phyloP scores from a whole-genome alignment of 2,329 filamentous ascomycete species.

The Colletotrichum sp. region DNA sequence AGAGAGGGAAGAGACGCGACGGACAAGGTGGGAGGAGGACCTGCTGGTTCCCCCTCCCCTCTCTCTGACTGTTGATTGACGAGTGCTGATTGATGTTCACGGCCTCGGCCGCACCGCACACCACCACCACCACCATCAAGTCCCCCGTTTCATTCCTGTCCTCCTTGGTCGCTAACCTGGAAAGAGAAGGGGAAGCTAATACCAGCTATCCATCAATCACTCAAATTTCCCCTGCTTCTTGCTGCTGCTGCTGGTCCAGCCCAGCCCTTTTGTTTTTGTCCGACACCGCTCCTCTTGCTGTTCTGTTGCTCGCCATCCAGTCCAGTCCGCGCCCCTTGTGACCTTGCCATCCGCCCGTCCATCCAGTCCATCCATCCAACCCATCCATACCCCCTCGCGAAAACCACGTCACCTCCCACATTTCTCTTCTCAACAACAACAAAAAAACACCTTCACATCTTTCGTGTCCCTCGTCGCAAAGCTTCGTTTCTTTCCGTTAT shows the following conservation, averaged over 20 bases:
- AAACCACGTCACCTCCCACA: background rate
- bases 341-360: background rate
- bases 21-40: background rate
- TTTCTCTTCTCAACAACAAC: background rate
- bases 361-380: background rate
- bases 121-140: background rate
- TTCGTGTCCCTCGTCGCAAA: background rate
- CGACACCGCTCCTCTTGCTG: background rate
- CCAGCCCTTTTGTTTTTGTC: background rate
- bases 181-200: background rate
- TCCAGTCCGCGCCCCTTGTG: background rate
- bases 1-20: background rate
- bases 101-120: background rate
- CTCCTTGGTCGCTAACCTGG: background rate
- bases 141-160: background rate
- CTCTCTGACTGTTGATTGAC: background rate
- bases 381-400: background rate
- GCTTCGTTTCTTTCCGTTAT: background rate
- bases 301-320: background rate
- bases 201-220: background rate
- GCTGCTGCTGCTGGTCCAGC: background rate
- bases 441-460: background rate
- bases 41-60: background rate
- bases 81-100: background rate
- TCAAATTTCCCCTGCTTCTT: background rate